Base-by-base conservation (phyloP, 2,329 filamentous ascomycete genomes). In the Monosporascus sp. region DNA sequence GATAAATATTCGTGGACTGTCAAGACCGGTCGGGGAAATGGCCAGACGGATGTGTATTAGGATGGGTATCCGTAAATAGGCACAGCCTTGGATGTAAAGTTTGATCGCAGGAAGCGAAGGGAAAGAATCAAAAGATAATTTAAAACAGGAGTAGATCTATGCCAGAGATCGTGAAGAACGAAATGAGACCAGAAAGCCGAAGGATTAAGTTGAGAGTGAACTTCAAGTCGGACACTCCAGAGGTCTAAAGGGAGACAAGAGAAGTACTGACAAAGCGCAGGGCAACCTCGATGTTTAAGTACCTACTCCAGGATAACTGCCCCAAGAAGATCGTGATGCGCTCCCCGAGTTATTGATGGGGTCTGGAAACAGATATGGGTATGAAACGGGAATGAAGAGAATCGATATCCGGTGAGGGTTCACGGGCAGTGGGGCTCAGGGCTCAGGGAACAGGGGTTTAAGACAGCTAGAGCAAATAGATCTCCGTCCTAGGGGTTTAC, bases 131-230 rank as follows among this genome's bases (percentile, higher is more conserved):
- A 52, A 55, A 53, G n/a, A 55, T 50, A n/a, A 49, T 49, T 38
- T 37, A 62, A 55, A 68, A 61, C 61, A 65, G 55, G 61, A 65
- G 65, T 67, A 61, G 60, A 59, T 56, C 63, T 64, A 59, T 61
- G 62, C 60, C 53, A 51, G 51, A 22, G 50, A 56, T 45, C 47
- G 59, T 55, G 48, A 55, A 47, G 58, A 58, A 63, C 54, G 56
- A 55, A 58, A 55, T 51, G 55, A 24, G 20, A 50, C 45, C 35
- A 48, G 51, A 44, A 52, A 55, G 45, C 48, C 46, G 55, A 54
- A 56, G 58, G 9, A 24, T 44, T 14, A 24, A 11, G 41, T 20
- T 15, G 43, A 3, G 24, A 31, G 17, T 15, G 11, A 35, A 46
- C 24, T 46, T 46, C 49, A 53, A 58, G 52, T 48, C 48, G 56